Conservation (phyloP, 2,329 filamentous ascomycete species). For the Penicillium sp. region DNA sequence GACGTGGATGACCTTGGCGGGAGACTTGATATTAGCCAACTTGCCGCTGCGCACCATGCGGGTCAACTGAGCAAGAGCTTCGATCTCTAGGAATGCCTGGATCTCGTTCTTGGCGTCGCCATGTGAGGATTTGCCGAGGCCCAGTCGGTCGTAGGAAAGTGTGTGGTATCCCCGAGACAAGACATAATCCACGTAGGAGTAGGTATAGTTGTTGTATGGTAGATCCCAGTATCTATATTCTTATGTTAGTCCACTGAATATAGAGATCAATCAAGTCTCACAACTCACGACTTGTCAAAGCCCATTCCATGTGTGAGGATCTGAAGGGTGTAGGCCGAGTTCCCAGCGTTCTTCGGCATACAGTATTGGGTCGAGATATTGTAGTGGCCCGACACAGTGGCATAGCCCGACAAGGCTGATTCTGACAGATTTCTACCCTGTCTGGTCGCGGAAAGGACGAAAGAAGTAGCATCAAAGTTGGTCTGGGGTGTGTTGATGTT, state of each 20-base stretch:
- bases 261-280: background rate
- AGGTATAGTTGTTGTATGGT: slow-evolving; percentile 27
- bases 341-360: slow-evolving; percentile 1
- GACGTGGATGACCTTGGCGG: slow-evolving; percentile 37
- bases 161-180: slow-evolving; percentile 40
- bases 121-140: slow-evolving; percentile 37
- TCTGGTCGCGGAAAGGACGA: slow-evolving; percentile 8
- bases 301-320: slow-evolving; percentile 41
- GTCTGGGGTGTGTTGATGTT: slow-evolving; percentile 15
- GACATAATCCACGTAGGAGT: slow-evolving; percentile 40
- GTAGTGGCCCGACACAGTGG: slow-evolving; percentile 16
- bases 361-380: slow-evolving; percentile 18
- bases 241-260: background rate
- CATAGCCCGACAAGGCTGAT: slow-evolving; percentile 16
- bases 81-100: slow-evolving; percentile 40
- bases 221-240: slow-evolving; percentile 37
- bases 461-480: slow-evolving; percentile 15
- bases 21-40: slow-evolving; percentile 29
- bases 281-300: slow-evolving; percentile 32
- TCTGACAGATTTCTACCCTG: slow-evolving; percentile 17
- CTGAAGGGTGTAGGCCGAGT: slow-evolving; percentile 25
- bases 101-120: slow-evolving; percentile 42
- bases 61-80: slow-evolving; percentile 41
- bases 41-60: slow-evolving; percentile 35
- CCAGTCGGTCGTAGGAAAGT: slow-evolving; percentile 42